Evolutionary conservation across 2,329 filamentous ascomycete genomes (phyloP), one percentile per base, ranked within the genome.

Genomic region (Botrytis paeoniae): DNA sequence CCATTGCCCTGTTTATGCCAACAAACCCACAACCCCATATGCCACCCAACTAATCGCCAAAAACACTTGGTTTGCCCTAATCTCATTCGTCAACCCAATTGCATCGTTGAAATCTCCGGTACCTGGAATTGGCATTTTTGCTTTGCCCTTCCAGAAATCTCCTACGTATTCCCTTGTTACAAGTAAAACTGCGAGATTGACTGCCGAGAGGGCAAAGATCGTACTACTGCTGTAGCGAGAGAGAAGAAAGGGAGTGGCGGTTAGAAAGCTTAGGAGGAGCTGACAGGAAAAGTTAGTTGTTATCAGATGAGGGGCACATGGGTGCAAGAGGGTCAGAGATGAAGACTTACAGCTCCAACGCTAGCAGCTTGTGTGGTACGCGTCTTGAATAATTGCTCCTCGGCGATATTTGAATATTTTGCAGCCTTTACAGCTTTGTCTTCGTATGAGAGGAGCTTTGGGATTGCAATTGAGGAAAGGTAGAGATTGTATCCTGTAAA

Each of bases 391-490:
- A 86, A 78, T 75, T 86, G 82, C 9, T 79, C 75, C 54, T 79
- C 83, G 12, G 83, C 84, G 57, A 82, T 81, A 43, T 81, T 81
- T 4, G 84, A 85, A 78, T 83, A 82, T 74, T 84, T 81, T 14
- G 85, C 84, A 25, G 83, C 81, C 75, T 83, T 85, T 76, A 85
- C 80, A 61, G 80, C 79, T 39, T 81, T 81, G n/a, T 82, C 79
- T 76, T 86, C 84, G 76, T 86, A 86, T 69, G 81, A 81, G 45
- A 80, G 81, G 7, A 86, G 81, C 73, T 84, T 84, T 54, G 77
- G 81, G 76, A 85, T 83, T 62, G 85, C 82, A 63, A 81, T 77
- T 74, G 82, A 83, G 70, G 83, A 83, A 25, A 84, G 80, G 71
- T 81, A 81, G 61, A 81, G 82, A 75, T 83, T 84, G 76, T 85